These are phyloP conservation scores for Vanrija sp. DNA, from an alignment of 1,284 basidiomycete species.

Conservation along the genomic window DNA sequence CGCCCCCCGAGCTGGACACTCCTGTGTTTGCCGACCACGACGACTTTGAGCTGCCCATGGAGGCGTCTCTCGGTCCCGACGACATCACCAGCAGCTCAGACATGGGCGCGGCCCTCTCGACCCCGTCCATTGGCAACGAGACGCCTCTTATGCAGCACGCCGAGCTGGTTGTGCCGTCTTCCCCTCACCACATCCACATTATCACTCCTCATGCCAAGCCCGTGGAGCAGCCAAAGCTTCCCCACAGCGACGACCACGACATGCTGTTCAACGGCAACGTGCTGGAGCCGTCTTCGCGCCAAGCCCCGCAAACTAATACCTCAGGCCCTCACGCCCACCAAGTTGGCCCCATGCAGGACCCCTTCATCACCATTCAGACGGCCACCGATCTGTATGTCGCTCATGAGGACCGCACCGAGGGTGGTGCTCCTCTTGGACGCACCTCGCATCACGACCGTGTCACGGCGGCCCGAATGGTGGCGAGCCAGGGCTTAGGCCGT, in stretches of 20 bases:
- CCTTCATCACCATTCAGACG: slow-evolving; percentile 49
- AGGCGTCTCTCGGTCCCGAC: slow-evolving; percentile 6
- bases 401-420: slow-evolving; percentile 54
- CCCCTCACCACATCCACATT: slow-evolving; percentile 11
- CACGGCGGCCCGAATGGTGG: slow-evolving; percentile 42
- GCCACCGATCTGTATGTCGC: slow-evolving; percentile 35
- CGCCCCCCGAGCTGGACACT: slow-evolving; percentile 34
- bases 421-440: slow-evolving; percentile 66
- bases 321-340: slow-evolving; percentile 39
- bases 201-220: slow-evolving; percentile 13
- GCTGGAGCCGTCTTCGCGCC: slow-evolving; percentile 23
- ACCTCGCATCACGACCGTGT: slow-evolving; percentile 57
- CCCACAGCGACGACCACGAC: slow-evolving; percentile 26
- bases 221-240: slow-evolving; percentile 36
- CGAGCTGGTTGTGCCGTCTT: slow-evolving; percentile 7
- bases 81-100: background rate
- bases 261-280: slow-evolving; percentile 45
- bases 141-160: slow-evolving; percentile 23
- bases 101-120: slow-evolving; percentile 22
- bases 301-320: background rate
- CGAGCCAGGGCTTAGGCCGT: slow-evolving; percentile 44
- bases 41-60: slow-evolving; percentile 24
- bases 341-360: slow-evolving; percentile 44
- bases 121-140: slow-evolving; percentile 33
- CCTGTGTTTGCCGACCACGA: slow-evolving; percentile 34